Conservation (phyloP, 2,329 filamentous ascomycete species). For the Cordyceps cicadae region DNA sequence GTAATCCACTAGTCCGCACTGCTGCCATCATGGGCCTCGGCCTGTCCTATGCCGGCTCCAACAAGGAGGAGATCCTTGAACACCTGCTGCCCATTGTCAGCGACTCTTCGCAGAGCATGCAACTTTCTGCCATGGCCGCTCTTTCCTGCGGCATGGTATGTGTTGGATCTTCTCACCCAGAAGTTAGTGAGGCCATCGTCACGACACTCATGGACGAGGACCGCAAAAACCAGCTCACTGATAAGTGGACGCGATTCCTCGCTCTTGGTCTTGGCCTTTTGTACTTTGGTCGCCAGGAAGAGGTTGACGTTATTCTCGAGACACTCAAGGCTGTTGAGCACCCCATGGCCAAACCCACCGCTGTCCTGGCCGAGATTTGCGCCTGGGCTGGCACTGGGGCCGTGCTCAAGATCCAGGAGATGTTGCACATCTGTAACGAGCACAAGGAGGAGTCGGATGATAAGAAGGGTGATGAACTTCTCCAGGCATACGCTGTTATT, state of each 20-base stretch:
- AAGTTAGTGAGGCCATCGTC: constrained; percentile 86
- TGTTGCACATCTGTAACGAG: constrained; percentile 96
- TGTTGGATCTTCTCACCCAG: constrained; percentile 83
- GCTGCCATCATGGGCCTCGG: constrained; percentile 94
- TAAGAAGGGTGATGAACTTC: constrained; percentile 89
- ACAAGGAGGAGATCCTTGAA: constrained; percentile 82
- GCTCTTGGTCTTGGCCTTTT: constrained; percentile 86
- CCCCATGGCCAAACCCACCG: constrained; percentile 92
- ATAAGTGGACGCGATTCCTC: constrained; percentile 98
- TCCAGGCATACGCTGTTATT: constrained; percentile 92
- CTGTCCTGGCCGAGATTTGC: constrained; percentile 89
- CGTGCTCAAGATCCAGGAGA: constrained; percentile 92
- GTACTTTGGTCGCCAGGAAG: constrained; percentile 94
- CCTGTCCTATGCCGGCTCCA: constrained; percentile 87
- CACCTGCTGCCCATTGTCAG: constrained; percentile 77
- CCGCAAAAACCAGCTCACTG: constrained; percentile 78
- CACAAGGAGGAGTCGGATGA: constrained; percentile 91
- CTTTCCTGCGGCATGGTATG: constrained; percentile 84
- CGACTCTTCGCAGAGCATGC: constrained; percentile 82
- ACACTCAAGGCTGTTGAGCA: constrained; percentile 95
- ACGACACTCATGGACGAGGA: constrained; percentile 92
- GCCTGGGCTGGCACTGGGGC: constrained; percentile 97
- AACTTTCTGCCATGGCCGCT: constrained; percentile 92
- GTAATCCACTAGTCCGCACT: constrained; percentile 68
- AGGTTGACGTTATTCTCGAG: constrained; percentile 96